Conservation (phyloP, 352 stramenopile genomes). For the Pythium volutum region DNA sequence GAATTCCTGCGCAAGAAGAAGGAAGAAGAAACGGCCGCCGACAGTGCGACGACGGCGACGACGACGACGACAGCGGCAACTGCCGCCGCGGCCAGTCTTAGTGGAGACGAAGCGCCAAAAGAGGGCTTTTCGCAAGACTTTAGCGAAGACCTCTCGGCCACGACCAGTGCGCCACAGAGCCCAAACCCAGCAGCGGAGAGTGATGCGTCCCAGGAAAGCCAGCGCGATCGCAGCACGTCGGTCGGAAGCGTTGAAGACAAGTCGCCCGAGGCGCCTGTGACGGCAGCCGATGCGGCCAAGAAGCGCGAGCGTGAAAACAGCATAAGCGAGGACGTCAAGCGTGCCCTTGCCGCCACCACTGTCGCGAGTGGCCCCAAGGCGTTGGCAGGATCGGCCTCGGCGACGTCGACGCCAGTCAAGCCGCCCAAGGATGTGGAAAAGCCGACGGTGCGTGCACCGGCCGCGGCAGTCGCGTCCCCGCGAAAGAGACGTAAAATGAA, state of each 20-base stretch:
- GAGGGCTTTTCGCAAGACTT: constrained; percentile 54
- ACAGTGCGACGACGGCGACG: constrained; percentile 32
- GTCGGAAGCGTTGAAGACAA: constrained; percentile 20
- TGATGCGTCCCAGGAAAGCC: constrained; percentile 19
- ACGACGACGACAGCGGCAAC: no score
- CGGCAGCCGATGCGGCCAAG: not conserved
- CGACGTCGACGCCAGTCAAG: constrained; percentile 26
- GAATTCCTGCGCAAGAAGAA: constrained; percentile 88
- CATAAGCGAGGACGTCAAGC: constrained; percentile 20
- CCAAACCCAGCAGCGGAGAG: constrained; percentile 26
- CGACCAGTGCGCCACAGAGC: constrained; percentile 34
- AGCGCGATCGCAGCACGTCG: constrained; percentile 24
- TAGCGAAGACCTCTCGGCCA: constrained; percentile 39
- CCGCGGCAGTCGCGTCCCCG: constrained; percentile 55
- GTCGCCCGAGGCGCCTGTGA: not conserved
- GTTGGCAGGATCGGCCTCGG: constrained; percentile 9
- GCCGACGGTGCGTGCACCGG: constrained; percentile 31
- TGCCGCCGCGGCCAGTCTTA: constrained; percentile 16
- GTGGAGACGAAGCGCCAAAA: constrained; percentile 51
- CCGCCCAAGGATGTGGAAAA: constrained; percentile 46
- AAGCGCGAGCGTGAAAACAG: constrained; percentile 27
- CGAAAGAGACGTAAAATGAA: constrained; percentile 92
- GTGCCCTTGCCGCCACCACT: not conserved
- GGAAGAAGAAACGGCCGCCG: constrained; percentile 72
- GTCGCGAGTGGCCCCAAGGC: not conserved